Conservation (phyloP, 257 asterid species). For the Capsicum rhomboideum region DNA sequence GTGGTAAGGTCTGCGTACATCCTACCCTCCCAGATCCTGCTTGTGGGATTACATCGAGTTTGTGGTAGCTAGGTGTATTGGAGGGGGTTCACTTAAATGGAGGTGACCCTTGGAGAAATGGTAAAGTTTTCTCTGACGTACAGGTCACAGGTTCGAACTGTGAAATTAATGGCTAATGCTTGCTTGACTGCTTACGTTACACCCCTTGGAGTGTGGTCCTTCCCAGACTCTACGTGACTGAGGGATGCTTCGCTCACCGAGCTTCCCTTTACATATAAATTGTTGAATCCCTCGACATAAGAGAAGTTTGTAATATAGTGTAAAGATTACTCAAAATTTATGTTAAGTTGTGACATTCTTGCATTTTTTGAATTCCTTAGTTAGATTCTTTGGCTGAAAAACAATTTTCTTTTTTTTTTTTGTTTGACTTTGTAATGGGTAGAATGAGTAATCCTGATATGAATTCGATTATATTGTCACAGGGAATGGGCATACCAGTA, state of each 20-base stretch:
- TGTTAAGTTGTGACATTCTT: background rate
- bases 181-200: background rate
- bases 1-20: background rate
- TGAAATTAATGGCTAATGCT: background rate
- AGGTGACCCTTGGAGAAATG: background rate
- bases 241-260: background rate
- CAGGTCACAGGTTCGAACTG: background rate
- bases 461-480: constrained; percentile 10
- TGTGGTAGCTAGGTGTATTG: background rate
- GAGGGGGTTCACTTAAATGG: background rate
- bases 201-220: background rate
- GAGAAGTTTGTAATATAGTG: background rate
- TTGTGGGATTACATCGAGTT: background rate
- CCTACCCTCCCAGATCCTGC: background rate
- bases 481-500: constrained; percentile 99
- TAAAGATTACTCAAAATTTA: background rate
- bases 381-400: background rate
- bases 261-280: background rate
- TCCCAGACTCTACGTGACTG: background rate
- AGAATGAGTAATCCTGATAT: background rate
- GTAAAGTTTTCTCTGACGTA: background rate
- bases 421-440: background rate
- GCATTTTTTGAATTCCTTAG: background rate
- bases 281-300: background rate
- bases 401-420: background rate